Evolutionary conservation across 179 eudicot genomes (phyloP).

Genomic region (Vitellaria paradoxa): DNA sequence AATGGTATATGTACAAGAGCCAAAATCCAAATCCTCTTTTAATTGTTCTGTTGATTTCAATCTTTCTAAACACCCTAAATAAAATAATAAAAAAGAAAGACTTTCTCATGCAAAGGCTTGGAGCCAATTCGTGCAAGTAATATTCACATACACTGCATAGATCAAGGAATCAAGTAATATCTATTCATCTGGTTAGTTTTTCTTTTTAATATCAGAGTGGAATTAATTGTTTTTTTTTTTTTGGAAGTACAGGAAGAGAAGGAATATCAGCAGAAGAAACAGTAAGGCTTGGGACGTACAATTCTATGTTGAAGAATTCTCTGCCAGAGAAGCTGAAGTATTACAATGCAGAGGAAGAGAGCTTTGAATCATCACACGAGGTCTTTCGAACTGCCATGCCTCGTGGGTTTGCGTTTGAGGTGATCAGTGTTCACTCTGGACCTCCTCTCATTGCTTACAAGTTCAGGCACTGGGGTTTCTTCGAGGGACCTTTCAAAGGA

Average conservation of each 20-base stretch:
- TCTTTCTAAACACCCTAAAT: too few species aligned
- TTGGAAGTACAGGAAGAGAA: conserved; percentile 45
- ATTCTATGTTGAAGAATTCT: conserved; percentile 57
- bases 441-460: conserved; percentile 71
- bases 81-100: too few species aligned
- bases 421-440: conserved; percentile 58
- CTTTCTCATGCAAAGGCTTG: too few species aligned
- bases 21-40: not conserved
- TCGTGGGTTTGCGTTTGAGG: conserved; percentile 86
- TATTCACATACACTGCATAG: too few species aligned
- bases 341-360: conserved; percentile 74
- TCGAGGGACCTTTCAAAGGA: conserved; percentile 76
- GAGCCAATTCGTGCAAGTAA: too few species aligned
- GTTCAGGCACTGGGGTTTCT: conserved; percentile 87
- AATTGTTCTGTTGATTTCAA: too few species aligned
- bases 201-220: too few species aligned
- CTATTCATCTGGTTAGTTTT: too few species aligned
- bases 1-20: conserved; percentile 39
- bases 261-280: conserved; percentile 70
- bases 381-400: conserved; percentile 62
- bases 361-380: conserved; percentile 69
- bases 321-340: conserved; percentile 54
- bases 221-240: too few species aligned
- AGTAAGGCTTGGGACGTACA: conserved; percentile 60
- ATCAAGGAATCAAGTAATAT: too few species aligned